These are phyloP conservation scores for Arthrobotrys sinensis DNA, from an alignment of 2,329 filamentous ascomycete species.

Conservation along the genomic window DNA sequence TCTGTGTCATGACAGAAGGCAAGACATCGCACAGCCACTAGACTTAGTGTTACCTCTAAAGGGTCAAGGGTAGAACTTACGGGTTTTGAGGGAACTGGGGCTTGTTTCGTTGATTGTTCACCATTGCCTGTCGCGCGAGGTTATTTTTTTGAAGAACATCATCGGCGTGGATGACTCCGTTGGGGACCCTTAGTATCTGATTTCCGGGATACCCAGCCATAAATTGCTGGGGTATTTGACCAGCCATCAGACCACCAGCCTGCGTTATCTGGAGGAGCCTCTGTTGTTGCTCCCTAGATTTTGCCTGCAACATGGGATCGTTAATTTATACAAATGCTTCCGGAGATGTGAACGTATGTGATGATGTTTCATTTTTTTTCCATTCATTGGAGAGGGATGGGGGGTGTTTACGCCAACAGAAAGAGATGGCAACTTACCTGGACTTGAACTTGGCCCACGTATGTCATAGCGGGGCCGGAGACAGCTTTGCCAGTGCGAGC, in stretches of 20 bases:
- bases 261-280: conserved; percentile 79
- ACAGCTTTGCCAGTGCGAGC: conserved; percentile 80
- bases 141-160: conserved; percentile 63
- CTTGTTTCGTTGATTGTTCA: conserved; percentile 63
- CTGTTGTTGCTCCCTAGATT: conserved; percentile 81
- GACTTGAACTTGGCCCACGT: conserved; percentile 86
- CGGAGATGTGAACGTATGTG: not conserved
- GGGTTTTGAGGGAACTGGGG: conserved; percentile 52
- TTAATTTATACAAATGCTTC: conserved; percentile 63
- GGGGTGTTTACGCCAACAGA: conserved; percentile 30
- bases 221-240: conserved; percentile 62
- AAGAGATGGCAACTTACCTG: conserved; percentile 75
- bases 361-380: not conserved
- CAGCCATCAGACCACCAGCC: conserved; percentile 62
- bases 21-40: conserved; percentile 59
- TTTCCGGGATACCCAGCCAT: conserved; percentile 62
- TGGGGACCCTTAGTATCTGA: conserved; percentile 64
- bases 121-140: conserved; percentile 65
- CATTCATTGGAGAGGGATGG: not conserved
- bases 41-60: conserved; percentile 51
- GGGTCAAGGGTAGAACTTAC: conserved; percentile 48
- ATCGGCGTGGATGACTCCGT: conserved; percentile 62
- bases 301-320: conserved; percentile 67
- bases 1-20: conserved; percentile 61
- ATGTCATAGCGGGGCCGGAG: conserved; percentile 74